A percentile compares a stretch with the other conserved stretches of the same genome.
These are phyloP conservation scores for Cutaneotrichosporon mucoides DNA, from an alignment of 1,284 basidiomycete species.

Conservation along the genomic window DNA sequence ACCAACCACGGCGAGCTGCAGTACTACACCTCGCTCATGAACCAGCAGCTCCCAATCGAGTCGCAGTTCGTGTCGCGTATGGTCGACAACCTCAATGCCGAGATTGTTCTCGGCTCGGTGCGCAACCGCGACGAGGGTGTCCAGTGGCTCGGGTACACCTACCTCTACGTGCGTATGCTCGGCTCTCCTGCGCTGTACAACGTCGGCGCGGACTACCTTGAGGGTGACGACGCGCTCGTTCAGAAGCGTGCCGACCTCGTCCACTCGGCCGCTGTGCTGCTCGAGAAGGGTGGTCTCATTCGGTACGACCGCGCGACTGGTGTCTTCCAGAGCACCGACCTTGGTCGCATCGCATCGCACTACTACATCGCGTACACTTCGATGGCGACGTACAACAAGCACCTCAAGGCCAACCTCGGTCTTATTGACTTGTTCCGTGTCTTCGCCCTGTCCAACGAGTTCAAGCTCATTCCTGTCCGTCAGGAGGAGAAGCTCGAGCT, in stretches of 20 bases:
- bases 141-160: conserved; percentile 96
- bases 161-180: conserved; percentile 95
- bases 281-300: conserved; percentile 91
- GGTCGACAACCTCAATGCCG: conserved; percentile 95
- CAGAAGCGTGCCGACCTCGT: conserved; percentile 93
- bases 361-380: conserved; percentile 96
- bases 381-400: conserved; percentile 96
- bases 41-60: conserved; percentile 96
- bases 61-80: conserved; percentile 89
- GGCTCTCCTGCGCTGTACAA: conserved; percentile 84
- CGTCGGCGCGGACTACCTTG: conserved; percentile 84
- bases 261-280: conserved; percentile 86
- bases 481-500: conserved; percentile 85
- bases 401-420: conserved; percentile 81
- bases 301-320: conserved; percentile 90
- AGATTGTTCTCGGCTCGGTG: conserved; percentile 93
- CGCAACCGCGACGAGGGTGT: conserved; percentile 96
- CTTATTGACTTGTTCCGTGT: conserved; percentile 91
- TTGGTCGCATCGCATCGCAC: conserved; percentile 92
- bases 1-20: conserved; percentile 96
- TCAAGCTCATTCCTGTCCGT: conserved; percentile 85
- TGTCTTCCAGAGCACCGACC: conserved; percentile 82
- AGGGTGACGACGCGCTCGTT: conserved; percentile 69
- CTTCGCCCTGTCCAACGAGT: conserved; percentile 95
- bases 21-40: conserved; percentile 90